phyloP scores from a whole-genome alignment of 306 rosid species.

The Prunus davidiana region DNA sequence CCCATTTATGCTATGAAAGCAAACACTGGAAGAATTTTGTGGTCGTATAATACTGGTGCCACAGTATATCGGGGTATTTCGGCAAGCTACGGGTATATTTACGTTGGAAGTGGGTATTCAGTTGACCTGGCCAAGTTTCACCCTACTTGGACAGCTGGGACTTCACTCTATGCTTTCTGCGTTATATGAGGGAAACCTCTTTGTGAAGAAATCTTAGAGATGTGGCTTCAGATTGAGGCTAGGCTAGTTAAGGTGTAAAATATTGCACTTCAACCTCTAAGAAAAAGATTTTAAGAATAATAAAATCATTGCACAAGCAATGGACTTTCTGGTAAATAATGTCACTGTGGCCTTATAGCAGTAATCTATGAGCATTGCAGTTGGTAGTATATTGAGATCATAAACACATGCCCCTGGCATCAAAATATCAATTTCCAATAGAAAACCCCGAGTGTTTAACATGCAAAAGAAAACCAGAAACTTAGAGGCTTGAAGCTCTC shows the following conservation, averaged over 20 bases:
- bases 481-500: not conserved
- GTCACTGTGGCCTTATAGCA: too few species aligned
- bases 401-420: not conserved
- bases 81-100: constrained; percentile 31
- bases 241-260: not conserved
- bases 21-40: constrained; percentile 20
- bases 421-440: not conserved
- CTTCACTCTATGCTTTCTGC: constrained; percentile 32
- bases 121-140: constrained; percentile 33
- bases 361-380: too few species aligned
- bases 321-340: not conserved
- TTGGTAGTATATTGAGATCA: too few species aligned
- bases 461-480: not conserved
- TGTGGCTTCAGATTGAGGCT: not conserved
- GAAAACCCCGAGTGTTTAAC: not conserved
- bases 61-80: constrained; percentile 28
- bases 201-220: not conserved
- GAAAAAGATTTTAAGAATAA: not conserved
- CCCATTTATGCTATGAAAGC: constrained; percentile 36
- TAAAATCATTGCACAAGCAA: not conserved
- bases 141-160: constrained; percentile 42
- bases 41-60: constrained; percentile 31
- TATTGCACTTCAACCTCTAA: not conserved
- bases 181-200: constrained; percentile 4
- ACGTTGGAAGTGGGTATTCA: constrained; percentile 27